These are phyloP conservation scores for Leucosporidium scottii DNA, from an alignment of 768 basidiomycete species.

Conservation along the genomic window DNA sequence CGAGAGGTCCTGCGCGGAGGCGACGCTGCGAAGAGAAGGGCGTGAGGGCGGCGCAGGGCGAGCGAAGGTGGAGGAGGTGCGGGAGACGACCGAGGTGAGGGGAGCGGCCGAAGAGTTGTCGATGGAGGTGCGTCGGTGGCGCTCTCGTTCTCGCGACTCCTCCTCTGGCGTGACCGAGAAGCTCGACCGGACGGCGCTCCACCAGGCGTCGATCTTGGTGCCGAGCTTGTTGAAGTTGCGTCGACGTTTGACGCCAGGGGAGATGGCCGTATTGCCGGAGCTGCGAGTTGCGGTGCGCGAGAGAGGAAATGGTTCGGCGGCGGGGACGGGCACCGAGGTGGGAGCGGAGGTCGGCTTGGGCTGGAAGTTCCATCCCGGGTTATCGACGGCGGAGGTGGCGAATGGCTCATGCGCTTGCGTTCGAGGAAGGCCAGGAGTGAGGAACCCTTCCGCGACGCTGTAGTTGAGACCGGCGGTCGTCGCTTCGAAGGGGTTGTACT, in stretches of 20 bases:
- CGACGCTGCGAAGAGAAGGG: conserved; percentile 19
- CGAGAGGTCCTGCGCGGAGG: conserved; percentile 29
- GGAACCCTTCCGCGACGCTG: conserved; percentile 7
- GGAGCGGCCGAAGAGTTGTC: neutral
- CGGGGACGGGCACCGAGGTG: conserved; percentile 4
- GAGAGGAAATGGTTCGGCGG: conserved; percentile 12
- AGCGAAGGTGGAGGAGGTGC: conserved; percentile 29
- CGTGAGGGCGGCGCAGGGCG: conserved; percentile 6
- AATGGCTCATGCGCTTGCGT: neutral
- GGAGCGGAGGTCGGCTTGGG: conserved; percentile 26
- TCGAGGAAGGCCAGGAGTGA: conserved; percentile 17
- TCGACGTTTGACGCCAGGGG: conserved; percentile 25
- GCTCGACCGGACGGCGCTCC: conserved; percentile 36
- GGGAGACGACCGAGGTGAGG: conserved; percentile 3
- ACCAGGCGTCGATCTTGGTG: conserved; percentile 38
- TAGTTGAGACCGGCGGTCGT: conserved; percentile 11
- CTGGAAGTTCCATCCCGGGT: conserved; percentile 5
- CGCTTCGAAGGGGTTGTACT: conserved; percentile 31
- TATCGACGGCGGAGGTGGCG: neutral
- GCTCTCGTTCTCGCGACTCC: neutral
- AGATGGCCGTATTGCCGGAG: conserved; percentile 7
- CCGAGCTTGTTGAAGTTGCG: conserved; percentile 32
- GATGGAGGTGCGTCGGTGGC: conserved; percentile 23
- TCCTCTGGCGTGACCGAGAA: conserved; percentile 22
- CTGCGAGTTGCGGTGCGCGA: conserved; percentile 1